These are phyloP conservation scores for Boletales sp. DNA, from an alignment of 768 basidiomycete species.

Conservation along the genomic window DNA sequence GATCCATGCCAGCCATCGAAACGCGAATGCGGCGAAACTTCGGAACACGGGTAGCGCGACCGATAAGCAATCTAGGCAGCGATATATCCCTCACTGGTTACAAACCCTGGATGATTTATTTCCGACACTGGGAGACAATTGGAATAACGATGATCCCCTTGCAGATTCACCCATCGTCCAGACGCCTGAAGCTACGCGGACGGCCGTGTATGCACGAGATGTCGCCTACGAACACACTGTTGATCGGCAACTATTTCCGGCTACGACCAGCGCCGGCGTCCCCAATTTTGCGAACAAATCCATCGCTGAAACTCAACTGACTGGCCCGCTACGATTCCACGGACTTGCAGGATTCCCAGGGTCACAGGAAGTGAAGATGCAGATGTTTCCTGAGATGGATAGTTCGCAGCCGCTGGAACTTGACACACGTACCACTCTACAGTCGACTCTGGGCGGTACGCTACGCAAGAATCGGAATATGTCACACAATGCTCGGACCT, in stretches of 20 bases:
- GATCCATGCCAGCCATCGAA: constrained; percentile 8
- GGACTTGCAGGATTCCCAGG: constrained; percentile 27
- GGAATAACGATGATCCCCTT: constrained; percentile 4
- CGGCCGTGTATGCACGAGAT: constrained; percentile 6
- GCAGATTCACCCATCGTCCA: constrained; percentile 28
- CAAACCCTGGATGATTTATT: constrained; percentile 28
- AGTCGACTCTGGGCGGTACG: background rate
- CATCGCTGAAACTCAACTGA: constrained; percentile 9
- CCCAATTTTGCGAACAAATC: constrained; percentile 5
- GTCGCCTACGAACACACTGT: constrained; percentile 10
- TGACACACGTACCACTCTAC: constrained; percentile 1
- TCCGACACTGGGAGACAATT: constrained; percentile 8
- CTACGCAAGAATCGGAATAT: constrained; percentile 10
- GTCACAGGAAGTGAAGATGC: constrained; percentile 7
- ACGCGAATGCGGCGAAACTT: constrained; percentile 10
- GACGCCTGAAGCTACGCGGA: constrained; percentile 9
- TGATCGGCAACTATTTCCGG: constrained; percentile 12
- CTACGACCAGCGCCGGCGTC: constrained; percentile 4
- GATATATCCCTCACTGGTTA: constrained; percentile 5
- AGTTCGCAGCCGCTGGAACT: constrained; percentile 6
- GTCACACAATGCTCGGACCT: constrained; percentile 8
- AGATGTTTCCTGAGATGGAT: constrained; percentile 6
- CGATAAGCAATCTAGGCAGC: constrained; percentile 7
- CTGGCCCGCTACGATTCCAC: constrained; percentile 16
- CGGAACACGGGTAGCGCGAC: constrained; percentile 2